These are phyloP conservation scores for Quambalaria eucalypti DNA, from an alignment of 1,284 basidiomycete genomes.

Conservation along the genomic window DNA sequence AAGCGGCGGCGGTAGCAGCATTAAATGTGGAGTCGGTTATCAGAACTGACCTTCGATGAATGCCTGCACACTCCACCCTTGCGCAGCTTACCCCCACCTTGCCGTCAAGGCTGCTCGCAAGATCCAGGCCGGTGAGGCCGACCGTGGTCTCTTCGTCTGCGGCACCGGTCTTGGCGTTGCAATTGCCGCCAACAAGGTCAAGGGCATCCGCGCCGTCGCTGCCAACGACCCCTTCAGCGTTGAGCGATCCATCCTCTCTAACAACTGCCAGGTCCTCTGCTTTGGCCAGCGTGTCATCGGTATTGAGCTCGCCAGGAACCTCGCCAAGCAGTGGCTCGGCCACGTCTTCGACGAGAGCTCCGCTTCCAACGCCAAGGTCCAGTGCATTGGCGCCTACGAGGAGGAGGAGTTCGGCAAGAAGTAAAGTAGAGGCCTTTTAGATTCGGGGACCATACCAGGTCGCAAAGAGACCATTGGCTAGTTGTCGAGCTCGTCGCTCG, in stretches of 20 bases:
- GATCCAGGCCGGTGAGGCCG: conserved; percentile 48
- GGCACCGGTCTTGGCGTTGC: conserved; percentile 51
- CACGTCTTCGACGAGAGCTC: conserved; percentile 48
- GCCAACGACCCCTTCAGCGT: conserved; percentile 51
- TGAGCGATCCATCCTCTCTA: conserved; percentile 49
- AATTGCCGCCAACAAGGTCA: conserved; percentile 49
- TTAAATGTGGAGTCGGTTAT: not conserved
- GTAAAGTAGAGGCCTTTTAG: too few species aligned
- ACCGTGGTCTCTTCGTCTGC: conserved; percentile 50
- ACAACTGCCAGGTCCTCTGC: conserved; percentile 51
- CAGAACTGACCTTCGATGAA: not conserved
- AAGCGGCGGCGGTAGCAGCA: not conserved
- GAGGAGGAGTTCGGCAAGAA: conserved; percentile 3
- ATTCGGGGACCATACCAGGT: too few species aligned
- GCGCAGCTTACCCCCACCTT: conserved; percentile 49
- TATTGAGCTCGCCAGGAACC: conserved; percentile 48
- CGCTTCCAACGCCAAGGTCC: conserved; percentile 49
- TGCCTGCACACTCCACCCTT: not conserved
- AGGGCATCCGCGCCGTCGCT: conserved; percentile 48
- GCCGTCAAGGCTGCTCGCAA: conserved; percentile 49
- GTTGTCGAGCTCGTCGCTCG: too few species aligned
- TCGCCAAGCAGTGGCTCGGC: conserved; percentile 50
- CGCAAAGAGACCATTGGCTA: too few species aligned
- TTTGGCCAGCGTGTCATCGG: conserved; percentile 51
- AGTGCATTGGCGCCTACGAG: conserved; percentile 43